phyloP scores from a whole-genome alignment of 371 early-diverging fungal species.

The Mucor ambiguus region DNA sequence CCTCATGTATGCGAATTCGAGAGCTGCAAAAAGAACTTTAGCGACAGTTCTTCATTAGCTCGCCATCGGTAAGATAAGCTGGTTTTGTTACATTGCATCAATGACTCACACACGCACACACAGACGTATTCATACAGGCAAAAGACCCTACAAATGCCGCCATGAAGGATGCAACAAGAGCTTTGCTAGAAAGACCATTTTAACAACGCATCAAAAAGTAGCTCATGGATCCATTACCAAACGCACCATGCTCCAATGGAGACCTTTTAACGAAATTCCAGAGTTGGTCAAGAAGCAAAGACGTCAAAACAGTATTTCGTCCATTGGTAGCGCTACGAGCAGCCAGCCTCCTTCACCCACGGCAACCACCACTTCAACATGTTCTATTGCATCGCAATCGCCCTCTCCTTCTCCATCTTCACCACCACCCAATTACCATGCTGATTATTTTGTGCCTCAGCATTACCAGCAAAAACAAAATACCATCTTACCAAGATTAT shows the following conservation, averaged over 20 bases:
- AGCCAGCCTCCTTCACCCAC: background rate
- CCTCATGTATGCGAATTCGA: slow-evolving; percentile 68
- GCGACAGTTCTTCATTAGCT: slow-evolving; percentile 55
- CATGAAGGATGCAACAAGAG: slow-evolving; percentile 59
- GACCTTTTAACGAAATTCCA: slow-evolving; percentile 30
- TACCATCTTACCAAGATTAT: slow-evolving; percentile 6
- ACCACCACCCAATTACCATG: background rate
- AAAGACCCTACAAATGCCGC: slow-evolving; percentile 62
- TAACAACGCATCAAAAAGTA: slow-evolving; percentile 55
- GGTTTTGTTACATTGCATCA: background rate
- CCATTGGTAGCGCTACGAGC: background rate
- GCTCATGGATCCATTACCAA: slow-evolving; percentile 25
- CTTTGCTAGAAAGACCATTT: slow-evolving; percentile 63
- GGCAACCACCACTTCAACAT: background rate
- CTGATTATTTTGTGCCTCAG: background rate
- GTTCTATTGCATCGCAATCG: background rate
- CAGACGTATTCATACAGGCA: slow-evolving; percentile 66
- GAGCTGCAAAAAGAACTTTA: slow-evolving; percentile 55
- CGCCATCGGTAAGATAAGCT: slow-evolving; percentile 32
- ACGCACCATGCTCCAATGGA: slow-evolving; percentile 34
- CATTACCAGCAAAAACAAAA: slow-evolving; percentile 4
- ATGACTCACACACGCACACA: background rate
- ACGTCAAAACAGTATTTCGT: slow-evolving; percentile 4
- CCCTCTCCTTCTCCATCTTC: slow-evolving; percentile 9
- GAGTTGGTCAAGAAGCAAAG: slow-evolving; percentile 8